phyloP scores from a whole-genome alignment of 106 monocot genomes.

The Dendrobium nobile region DNA sequence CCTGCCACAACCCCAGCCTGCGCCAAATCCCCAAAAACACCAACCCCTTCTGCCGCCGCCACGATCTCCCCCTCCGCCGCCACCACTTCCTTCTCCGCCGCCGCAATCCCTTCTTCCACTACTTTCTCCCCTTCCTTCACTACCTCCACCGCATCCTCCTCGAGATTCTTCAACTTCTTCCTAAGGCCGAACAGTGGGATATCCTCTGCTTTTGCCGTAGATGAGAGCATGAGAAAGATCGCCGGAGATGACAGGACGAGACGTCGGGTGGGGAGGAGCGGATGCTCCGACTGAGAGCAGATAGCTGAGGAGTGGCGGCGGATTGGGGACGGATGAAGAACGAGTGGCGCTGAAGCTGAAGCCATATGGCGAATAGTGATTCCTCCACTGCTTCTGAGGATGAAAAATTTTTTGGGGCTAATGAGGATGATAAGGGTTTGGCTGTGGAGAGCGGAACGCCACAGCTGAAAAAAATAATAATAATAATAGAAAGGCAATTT shows the following conservation, averaged over 20 bases:
- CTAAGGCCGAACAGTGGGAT: conserved; percentile 68
- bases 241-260: conserved; percentile 16
- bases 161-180: conserved; percentile 56
- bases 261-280: not conserved
- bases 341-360: not conserved
- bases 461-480: too few relatives aligned
- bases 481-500: too few relatives aligned
- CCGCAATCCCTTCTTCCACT: conserved; percentile 37
- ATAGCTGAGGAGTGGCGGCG: not conserved
- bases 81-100: conserved; percentile 27
- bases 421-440: too few relatives aligned
- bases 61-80: conserved; percentile 22
- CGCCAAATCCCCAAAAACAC: conserved; percentile 34
- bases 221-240: not conserved
- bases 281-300: not conserved
- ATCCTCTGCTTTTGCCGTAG: conserved; percentile 41
- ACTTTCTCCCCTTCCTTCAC: conserved; percentile 34
- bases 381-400: too few relatives aligned
- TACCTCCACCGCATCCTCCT: conserved; percentile 63
- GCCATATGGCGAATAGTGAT: too few relatives aligned
- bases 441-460: too few relatives aligned
- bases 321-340: not conserved
- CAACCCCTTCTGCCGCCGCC: conserved; percentile 3
- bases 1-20: conserved; percentile 72
- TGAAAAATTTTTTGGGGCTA: too few relatives aligned